Evolutionary conservation across 2,329 filamentous ascomycete genomes (phyloP).

Genomic region (Hypoxylon sp.): DNA sequence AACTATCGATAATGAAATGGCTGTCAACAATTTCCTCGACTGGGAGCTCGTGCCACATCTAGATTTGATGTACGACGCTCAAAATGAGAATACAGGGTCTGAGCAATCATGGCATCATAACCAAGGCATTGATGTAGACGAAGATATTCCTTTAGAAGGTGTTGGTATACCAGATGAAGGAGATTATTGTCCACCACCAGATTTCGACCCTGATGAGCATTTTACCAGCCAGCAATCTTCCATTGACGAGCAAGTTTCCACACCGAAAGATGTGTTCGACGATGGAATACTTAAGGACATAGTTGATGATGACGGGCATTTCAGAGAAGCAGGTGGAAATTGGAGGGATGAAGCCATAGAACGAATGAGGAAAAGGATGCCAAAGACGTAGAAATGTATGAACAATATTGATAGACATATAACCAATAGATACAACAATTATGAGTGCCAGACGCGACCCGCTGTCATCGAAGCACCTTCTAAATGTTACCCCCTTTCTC

Average conservation of each 20-base stretch:
- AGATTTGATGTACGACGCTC: no score
- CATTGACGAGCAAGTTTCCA: background rate
- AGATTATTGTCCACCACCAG: background rate
- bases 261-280: background rate
- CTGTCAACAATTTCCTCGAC: no score
- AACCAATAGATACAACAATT: conserved; percentile 36
- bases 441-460: conserved; percentile 37
- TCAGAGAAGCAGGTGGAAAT: background rate
- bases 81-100: conserved; percentile 6
- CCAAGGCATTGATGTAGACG: conserved; percentile 4
- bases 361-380: background rate
- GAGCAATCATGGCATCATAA: conserved; percentile 4
- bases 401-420: conserved; percentile 14
- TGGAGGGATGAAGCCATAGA: background rate
- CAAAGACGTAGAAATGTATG: conserved; percentile 20
- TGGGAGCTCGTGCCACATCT: no score
- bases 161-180: background rate
- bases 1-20: no score
- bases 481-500: conserved; percentile 9
- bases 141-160: background rate
- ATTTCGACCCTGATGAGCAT: background rate
- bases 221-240: background rate
- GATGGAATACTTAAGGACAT: background rate
- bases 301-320: background rate
- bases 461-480: conserved; percentile 38